phyloP scores from a whole-genome alignment of 805 yeast species.

The Metschnikowia lachancei region DNA sequence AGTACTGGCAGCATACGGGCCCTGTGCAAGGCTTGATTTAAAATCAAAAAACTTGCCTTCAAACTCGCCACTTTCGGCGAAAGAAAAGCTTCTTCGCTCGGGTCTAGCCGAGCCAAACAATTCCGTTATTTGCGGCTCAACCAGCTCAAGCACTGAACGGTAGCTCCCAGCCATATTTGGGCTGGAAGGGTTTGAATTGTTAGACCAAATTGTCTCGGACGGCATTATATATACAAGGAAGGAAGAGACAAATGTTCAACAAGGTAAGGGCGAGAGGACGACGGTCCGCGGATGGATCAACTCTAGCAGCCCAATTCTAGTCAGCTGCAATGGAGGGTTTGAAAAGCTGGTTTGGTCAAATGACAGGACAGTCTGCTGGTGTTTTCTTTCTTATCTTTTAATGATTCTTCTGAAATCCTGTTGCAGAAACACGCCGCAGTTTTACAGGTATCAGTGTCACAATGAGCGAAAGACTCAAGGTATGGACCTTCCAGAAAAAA shows the following conservation, averaged over 20 bases:
- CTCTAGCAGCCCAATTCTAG: too few species aligned
- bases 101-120: conserved; percentile 20
- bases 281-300: background rate
- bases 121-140: conserved; percentile 42
- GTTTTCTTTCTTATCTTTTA: too few species aligned
- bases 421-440: too few species aligned
- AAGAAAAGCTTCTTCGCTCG: conserved; percentile 38
- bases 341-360: too few species aligned
- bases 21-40: conserved; percentile 38
- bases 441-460: too few species aligned
- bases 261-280: background rate
- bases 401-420: background rate
- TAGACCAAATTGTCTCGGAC: conserved; percentile 44
- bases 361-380: too few species aligned
- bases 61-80: conserved; percentile 44
- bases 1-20: conserved; percentile 22
- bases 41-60: conserved; percentile 45
- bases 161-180: conserved; percentile 26
- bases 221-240: conserved; percentile 27
- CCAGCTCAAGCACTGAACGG: conserved; percentile 35
- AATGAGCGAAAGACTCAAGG: too few species aligned
- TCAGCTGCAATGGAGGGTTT: too few species aligned
- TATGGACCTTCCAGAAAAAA: too few species aligned
- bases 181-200: conserved; percentile 19
- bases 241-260: background rate